These are phyloP conservation scores for Nephelium lappaceum DNA, from an alignment of 345 rosid species.

Conservation along the genomic window DNA sequence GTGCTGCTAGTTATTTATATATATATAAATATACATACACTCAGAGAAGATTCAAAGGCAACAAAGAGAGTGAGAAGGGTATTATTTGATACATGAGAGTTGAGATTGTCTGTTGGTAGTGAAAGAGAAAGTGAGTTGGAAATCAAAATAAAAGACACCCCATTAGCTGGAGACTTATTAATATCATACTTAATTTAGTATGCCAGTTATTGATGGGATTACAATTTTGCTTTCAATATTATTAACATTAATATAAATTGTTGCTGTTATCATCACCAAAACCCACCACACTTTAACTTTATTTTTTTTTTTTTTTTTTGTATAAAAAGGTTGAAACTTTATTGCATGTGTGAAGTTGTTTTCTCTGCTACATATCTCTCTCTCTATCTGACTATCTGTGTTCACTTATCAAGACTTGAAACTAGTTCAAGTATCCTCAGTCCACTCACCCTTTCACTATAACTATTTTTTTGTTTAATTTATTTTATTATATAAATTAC, in stretches of 20 bases:
- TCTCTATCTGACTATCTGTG: too few species aligned
- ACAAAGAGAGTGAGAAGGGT: constrained; percentile 11
- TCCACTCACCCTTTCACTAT: too few species aligned
- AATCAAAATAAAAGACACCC: constrained; percentile 26
- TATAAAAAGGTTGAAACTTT: not conserved
- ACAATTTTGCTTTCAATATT: not conserved
- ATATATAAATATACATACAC: not conserved
- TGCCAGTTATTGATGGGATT: constrained; percentile 16
- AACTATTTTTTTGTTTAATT: too few species aligned
- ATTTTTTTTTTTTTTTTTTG: not conserved
- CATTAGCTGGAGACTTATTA: constrained; percentile 21
- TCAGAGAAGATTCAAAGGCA: not conserved
- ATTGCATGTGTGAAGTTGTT: not conserved
- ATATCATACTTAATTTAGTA: constrained; percentile 13
- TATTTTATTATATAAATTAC: too few species aligned
- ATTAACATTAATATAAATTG: not conserved
- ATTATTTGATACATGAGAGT: not conserved
- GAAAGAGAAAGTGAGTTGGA: not conserved
- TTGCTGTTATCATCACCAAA: not conserved
- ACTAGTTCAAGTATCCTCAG: not conserved
- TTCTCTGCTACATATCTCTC: not conserved
- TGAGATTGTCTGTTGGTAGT: not conserved
- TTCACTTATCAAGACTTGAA: not conserved
- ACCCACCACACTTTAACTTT: constrained; percentile 9
- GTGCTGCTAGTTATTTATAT: too few species aligned